These are phyloP conservation scores for Themeda triandra DNA, from an alignment of 176 grass and related monocot species.

Conservation along the genomic window DNA sequence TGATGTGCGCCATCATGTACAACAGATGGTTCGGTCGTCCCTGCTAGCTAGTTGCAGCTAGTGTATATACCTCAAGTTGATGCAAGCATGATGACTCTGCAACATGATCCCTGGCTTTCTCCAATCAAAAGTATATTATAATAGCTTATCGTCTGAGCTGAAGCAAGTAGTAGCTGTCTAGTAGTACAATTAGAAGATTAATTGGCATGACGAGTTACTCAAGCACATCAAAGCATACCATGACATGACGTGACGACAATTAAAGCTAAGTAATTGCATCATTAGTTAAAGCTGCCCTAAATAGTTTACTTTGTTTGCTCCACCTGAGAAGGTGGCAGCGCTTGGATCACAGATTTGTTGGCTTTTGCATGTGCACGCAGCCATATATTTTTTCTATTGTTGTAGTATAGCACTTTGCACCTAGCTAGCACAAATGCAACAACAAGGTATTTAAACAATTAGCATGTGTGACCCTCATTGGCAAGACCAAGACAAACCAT, in stretches of 20 bases:
- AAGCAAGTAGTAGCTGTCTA: neutral
- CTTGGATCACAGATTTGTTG: conserved; percentile 33
- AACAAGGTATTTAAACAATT: neutral
- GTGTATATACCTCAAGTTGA: conserved; percentile 23
- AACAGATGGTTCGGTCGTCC: neutral
- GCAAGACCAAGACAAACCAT: conserved; percentile 8
- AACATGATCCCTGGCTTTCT: neutral
- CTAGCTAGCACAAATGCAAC: neutral
- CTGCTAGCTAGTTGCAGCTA: neutral
- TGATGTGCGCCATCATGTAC: conserved; percentile 19
- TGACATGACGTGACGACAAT: neutral
- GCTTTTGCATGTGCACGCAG: conserved; percentile 19
- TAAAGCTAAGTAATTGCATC: neutral
- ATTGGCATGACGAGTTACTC: too few relatives aligned
- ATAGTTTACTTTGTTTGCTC: neutral
- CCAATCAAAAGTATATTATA: neutral
- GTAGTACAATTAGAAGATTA: conserved; percentile 11
- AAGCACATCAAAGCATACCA: too few relatives aligned
- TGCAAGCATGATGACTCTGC: conserved; percentile 21
- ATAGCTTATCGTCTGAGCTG: neutral
- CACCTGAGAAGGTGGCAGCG: conserved; percentile 17
- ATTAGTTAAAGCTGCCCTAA: neutral
- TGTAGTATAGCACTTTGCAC: neutral
- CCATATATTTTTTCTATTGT: neutral
- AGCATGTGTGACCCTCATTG: neutral